Evolutionary conservation across 1,284 basidiomycete species (phyloP).

Genomic region (Cystobasidium sp.): DNA sequence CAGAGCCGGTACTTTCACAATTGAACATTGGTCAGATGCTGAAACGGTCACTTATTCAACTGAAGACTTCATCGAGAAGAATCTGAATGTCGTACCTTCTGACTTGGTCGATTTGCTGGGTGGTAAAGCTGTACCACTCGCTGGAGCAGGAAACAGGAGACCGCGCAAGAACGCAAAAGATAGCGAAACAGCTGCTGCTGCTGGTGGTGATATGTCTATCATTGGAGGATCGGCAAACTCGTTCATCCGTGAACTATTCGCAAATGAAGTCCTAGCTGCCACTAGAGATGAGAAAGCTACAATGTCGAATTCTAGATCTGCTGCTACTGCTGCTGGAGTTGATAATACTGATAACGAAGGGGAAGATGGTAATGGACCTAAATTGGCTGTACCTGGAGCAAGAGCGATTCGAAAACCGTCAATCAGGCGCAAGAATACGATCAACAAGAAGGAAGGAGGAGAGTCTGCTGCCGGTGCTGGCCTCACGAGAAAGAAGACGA

Average conservation of each 20-base stretch:
- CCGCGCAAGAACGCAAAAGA: constrained; percentile 5
- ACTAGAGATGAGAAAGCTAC: constrained; percentile 84
- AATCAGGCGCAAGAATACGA: constrained; percentile 62
- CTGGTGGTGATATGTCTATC: constrained; percentile 48
- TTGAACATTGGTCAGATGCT: constrained; percentile 83
- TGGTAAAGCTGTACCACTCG: constrained; percentile 51
- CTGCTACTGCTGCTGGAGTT: constrained; percentile 1
- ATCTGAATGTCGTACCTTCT: constrained; percentile 85
- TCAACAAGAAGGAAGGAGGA: constrained; percentile 55
- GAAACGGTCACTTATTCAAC: constrained; percentile 83
- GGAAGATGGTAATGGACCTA: constrained; percentile 12
- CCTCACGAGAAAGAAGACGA: constrained; percentile 49
- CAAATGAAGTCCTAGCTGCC: constrained; percentile 71
- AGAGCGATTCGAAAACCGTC: constrained; percentile 64
- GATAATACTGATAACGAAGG: neutral
- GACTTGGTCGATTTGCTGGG: constrained; percentile 92
- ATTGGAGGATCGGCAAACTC: constrained; percentile 82
- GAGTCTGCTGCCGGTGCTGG: constrained; percentile 57
- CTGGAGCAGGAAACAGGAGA: constrained; percentile 12
- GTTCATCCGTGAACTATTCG: constrained; percentile 89
- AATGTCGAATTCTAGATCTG: constrained; percentile 81
- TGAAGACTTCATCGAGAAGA: constrained; percentile 85
- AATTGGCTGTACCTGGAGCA: constrained; percentile 54
- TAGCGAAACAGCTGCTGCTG: neutral
- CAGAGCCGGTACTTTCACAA: constrained; percentile 83